These are phyloP conservation scores for Cercospora canescens DNA, from an alignment of 2,329 filamentous ascomycete genomes.

Conservation along the genomic window DNA sequence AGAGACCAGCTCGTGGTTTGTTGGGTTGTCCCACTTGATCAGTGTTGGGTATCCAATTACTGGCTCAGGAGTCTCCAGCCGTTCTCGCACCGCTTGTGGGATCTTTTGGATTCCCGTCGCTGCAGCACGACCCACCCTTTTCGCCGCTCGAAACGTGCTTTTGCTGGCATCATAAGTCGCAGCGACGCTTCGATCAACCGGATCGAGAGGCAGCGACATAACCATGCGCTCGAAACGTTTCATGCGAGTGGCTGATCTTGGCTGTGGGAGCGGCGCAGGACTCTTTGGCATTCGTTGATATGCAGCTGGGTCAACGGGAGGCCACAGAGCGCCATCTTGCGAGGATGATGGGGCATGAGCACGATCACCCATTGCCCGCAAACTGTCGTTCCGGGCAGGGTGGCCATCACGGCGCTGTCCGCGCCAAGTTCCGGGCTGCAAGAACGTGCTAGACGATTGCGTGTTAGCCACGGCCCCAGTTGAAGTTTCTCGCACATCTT, in stretches of 20 bases:
- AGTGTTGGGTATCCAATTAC: neutral
- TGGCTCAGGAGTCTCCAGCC: neutral
- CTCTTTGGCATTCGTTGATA: neutral
- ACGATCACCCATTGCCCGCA: neutral
- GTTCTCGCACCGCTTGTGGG: neutral
- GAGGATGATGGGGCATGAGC: neutral
- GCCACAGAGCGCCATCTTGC: neutral
- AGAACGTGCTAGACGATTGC: neutral
- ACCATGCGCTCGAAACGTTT: neutral
- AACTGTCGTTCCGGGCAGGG: neutral
- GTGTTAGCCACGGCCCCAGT: neutral
- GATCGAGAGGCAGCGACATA: neutral
- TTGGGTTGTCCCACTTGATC: neutral
- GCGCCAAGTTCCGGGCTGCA: neutral
- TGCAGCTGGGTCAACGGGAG: neutral
- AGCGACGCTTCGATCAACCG: neutral
- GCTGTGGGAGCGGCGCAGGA: neutral
- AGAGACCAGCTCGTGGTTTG: neutral
- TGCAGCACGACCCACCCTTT: neutral
- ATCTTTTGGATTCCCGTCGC: neutral
- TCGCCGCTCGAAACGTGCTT: neutral
- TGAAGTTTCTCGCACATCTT: neutral
- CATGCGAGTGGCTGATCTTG: neutral
- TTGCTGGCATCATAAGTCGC: neutral
- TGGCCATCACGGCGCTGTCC: neutral